These are phyloP conservation scores for Aegilops bicornis DNA, from an alignment of 176 grass and related monocot genomes.

Conservation along the genomic window DNA sequence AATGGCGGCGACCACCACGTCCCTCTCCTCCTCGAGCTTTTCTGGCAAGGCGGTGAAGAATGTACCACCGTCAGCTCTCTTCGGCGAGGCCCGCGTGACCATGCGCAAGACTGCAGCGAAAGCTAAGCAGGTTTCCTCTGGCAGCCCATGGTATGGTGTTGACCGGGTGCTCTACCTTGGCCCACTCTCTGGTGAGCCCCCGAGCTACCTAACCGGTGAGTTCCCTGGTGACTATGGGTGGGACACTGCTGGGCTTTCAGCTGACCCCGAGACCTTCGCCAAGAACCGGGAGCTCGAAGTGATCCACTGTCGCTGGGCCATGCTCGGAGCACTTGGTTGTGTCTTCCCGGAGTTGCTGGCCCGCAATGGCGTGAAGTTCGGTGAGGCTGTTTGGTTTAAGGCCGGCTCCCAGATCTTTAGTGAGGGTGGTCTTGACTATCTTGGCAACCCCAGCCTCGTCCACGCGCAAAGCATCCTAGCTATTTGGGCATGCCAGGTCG, in stretches of 20 bases:
- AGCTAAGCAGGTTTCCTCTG: background rate
- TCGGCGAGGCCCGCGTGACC: background rate
- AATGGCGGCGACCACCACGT: background rate
- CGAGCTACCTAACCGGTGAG: background rate
- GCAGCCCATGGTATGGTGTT: background rate
- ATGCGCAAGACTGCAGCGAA: background rate
- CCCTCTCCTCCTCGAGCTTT: background rate
- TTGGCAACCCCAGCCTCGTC: background rate
- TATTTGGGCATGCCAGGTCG: background rate
- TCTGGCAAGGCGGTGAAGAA: background rate
- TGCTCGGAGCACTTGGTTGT: background rate
- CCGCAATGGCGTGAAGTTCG: background rate
- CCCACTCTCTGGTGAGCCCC: background rate
- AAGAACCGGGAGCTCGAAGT: background rate
- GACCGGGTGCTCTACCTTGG: background rate
- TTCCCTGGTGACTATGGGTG: background rate
- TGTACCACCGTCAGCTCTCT: background rate
- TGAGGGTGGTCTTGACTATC: background rate
- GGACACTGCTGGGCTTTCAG: background rate
- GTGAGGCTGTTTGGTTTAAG: background rate
- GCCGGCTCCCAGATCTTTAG: background rate
- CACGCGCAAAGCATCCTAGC: background rate
- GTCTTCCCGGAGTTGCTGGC: background rate
- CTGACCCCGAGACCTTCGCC: background rate
- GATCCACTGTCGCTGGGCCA: conserved; percentile 6